These are phyloP conservation scores for Chlorella variabilis DNA, from an alignment of 163 green algal species.

Conservation along the genomic window DNA sequence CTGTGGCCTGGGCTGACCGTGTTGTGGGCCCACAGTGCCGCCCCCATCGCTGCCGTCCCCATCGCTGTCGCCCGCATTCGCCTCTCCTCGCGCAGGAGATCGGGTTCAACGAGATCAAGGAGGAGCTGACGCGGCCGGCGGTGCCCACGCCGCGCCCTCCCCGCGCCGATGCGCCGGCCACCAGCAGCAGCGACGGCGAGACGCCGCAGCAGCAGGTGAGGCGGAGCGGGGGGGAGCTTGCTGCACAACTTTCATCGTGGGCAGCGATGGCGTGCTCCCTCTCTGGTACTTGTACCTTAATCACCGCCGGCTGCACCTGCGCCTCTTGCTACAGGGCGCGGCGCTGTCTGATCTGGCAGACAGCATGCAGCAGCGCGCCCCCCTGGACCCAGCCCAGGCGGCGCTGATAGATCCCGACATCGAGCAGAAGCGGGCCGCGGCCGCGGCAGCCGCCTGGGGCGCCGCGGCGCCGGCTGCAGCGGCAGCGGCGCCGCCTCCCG, in stretches of 20 bases:
- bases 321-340: too few relatives aligned
- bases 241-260: too few relatives aligned
- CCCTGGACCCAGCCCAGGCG: constrained; percentile 12
- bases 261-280: too few relatives aligned
- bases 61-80: too few relatives aligned
- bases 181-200: constrained; percentile 5
- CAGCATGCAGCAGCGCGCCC: constrained; percentile 13
- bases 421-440: constrained; percentile 70
- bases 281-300: too few relatives aligned
- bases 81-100: constrained; percentile 87
- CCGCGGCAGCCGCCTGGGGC: constrained; percentile 63
- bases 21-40: too few relatives aligned
- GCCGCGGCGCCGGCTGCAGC: constrained; percentile 1
- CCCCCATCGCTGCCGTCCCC: too few relatives aligned
- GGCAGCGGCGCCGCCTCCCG: neutral
- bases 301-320: too few relatives aligned
- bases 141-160: constrained; percentile 3
- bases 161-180: neutral
- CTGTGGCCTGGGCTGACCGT: too few relatives aligned
- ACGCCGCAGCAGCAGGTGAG: neutral
- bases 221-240: too few relatives aligned
- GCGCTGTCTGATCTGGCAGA: constrained; percentile 3
- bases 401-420: constrained; percentile 73
- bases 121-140: constrained; percentile 57
- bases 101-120: constrained; percentile 87